Base-by-base conservation (phyloP, 2,329 filamentous ascomycete genomes). In the Colletotrichum magnum region DNA sequence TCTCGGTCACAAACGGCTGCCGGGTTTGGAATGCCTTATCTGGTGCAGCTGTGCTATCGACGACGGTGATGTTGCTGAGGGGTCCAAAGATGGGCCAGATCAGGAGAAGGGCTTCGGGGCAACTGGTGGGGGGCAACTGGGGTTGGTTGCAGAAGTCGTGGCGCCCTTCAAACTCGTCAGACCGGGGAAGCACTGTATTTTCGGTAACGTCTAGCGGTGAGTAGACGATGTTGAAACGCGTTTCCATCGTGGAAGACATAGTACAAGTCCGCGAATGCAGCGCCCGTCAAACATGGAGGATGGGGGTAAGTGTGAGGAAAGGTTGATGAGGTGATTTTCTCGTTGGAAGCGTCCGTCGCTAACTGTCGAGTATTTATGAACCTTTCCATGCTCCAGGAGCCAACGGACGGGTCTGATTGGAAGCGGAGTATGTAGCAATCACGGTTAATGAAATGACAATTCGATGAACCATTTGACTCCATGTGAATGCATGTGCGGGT, bases 61-160 rank as follows among this genome's bases (percentile, higher is more conserved):
- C 10, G 56, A 60, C 56, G 24, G 48, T 7, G n/a, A 65, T 59
- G 13, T 54, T n/a, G 9, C 9, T 41, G 36, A 59, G 24, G 10
- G 39, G 15, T 7, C 54, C 26, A 12, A 60, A 65, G 18, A 65
- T 39, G 3, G 56, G 24, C 48, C 62, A 65, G 47, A 48, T n/a
- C 6, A 54, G 48, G 13, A 65, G 36, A 47, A 28, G 62, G n/a
- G 39, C n/a, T 39, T 65, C 26, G n/a, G 47, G 54, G 5, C 24
- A 52, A 4, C 53, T 36, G 18, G 47, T 18, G 21, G 36, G 21
- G 18, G 13, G 2, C 48, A 45, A 36, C 54, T 47, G n/a, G 13
- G 6, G 6, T n/a, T 65, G 47, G 15, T 48, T 52, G 54, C 47
- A 65, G 39, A 60, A 45, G 15, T 41, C 48, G 9, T 10, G 7